Evolutionary conservation across 2,329 filamentous ascomycete species (phyloP).

Genomic region (Xylariaceae sp.): DNA sequence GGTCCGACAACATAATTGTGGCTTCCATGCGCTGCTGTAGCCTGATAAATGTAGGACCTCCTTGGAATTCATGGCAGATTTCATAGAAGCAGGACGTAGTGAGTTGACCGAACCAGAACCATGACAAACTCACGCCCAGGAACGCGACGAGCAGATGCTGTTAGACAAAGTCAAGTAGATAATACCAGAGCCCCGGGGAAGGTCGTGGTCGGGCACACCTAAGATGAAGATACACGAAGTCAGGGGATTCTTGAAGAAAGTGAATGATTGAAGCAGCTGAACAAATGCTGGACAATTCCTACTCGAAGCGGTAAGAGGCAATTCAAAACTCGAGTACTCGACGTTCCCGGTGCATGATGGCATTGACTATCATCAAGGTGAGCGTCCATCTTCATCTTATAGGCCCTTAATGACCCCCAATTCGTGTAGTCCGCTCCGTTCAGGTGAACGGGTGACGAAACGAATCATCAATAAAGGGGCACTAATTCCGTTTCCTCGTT

Average conservation of each 20-base stretch:
- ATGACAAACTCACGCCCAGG: constrained; percentile 19
- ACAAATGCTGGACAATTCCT: too few species aligned
- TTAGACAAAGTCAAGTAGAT: constrained; percentile 21
- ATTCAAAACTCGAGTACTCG: too few species aligned
- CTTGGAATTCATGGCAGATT: too few species aligned
- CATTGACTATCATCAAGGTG: not conserved
- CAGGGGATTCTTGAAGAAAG: constrained; percentile 11
- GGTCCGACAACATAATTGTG: too few species aligned
- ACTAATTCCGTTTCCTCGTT: not conserved
- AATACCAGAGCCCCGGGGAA: constrained; percentile 20
- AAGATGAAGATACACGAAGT: constrained; percentile 17
- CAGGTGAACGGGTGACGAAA: not conserved
- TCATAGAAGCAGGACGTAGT: too few species aligned
- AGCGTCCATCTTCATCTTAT: not conserved
- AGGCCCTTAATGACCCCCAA: not conserved
- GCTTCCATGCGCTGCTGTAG: too few species aligned
- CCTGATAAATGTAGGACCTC: too few species aligned
- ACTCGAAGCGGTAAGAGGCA: too few species aligned
- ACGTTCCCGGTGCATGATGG: too few species aligned
- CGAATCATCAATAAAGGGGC: not conserved
- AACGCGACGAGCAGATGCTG: constrained; percentile 5
- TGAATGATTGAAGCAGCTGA: too few species aligned
- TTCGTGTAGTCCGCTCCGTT: not conserved
- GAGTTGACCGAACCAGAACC: not conserved
- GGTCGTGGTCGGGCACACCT: constrained; percentile 18